Conservation (phyloP, 495 filamentous ascomycete genomes). For the Thermothielavioides terrestris region DNA sequence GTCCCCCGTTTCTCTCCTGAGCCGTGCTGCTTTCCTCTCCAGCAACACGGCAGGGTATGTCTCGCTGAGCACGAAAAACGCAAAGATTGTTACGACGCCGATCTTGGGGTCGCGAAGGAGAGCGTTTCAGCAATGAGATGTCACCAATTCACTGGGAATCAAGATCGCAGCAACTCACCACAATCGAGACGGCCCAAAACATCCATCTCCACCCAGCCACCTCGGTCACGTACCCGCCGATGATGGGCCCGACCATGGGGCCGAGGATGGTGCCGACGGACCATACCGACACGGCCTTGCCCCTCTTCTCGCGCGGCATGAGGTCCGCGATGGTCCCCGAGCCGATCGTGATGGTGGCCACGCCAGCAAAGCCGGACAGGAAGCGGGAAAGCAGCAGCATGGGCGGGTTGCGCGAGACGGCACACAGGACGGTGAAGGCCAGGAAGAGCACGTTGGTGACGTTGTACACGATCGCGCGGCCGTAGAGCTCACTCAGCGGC, state of each 20-base stretch:
- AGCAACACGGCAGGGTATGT: neutral
- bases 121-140: too few species aligned
- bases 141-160: too few species aligned
- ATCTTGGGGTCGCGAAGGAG: neutral
- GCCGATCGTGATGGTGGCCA: neutral
- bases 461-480: conserved; percentile 55
- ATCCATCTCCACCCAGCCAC: neutral
- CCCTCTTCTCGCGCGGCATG: neutral
- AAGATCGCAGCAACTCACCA: conserved; percentile 1
- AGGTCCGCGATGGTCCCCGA: neutral
- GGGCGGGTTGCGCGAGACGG: neutral
- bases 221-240: neutral
- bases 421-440: conserved; percentile 28
- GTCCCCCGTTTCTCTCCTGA: neutral
- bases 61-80: neutral
- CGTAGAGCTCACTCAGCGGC: conserved; percentile 69
- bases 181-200: neutral
- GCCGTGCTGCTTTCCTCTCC: neutral
- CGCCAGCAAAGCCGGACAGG: neutral
- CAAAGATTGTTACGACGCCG: neutral
- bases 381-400: neutral
- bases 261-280: neutral
- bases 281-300: neutral
- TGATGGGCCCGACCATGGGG: neutral
- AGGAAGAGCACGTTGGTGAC: conserved; percentile 56